phyloP scores from a whole-genome alignment of 2,329 filamentous ascomycete species.

The Hypoxylon sp. region DNA sequence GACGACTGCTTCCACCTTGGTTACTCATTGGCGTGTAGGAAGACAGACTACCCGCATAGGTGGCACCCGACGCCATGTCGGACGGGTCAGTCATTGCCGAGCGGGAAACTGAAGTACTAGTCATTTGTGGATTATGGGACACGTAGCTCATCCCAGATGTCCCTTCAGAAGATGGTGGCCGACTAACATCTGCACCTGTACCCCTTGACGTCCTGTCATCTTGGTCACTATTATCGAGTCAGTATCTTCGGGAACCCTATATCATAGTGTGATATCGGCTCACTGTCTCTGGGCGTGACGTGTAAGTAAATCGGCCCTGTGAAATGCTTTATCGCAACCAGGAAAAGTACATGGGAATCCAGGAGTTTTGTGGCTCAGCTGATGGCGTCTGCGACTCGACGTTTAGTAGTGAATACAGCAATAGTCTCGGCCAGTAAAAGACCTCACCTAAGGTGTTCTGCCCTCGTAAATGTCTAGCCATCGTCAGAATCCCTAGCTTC shows the following conservation, averaged over 20 bases:
- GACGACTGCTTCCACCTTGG: constrained; percentile 45
- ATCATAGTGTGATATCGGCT: constrained; percentile 45
- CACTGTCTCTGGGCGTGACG: constrained; percentile 70
- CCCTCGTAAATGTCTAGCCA: constrained; percentile 72
- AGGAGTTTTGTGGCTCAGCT: constrained; percentile 71
- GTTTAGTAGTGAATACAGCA: constrained; percentile 47
- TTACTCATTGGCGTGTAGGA: constrained; percentile 42
- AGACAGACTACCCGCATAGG: constrained; percentile 44
- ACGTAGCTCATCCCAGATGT: constrained; percentile 33
- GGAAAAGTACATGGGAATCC: constrained; percentile 66
- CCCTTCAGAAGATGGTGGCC: constrained; percentile 50
- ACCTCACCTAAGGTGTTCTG: constrained; percentile 72
- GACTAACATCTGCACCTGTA: constrained; percentile 48
- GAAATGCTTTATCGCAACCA: constrained; percentile 71
- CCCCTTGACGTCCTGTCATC: constrained; percentile 58
- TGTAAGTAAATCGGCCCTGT: constrained; percentile 72
- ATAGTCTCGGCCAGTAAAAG: constrained; percentile 14
- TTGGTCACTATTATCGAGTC: constrained; percentile 58
- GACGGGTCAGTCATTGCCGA: constrained; percentile 42
- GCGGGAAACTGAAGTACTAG: constrained; percentile 29
- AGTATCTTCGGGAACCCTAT: constrained; percentile 15
- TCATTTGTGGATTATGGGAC: constrained; percentile 38
- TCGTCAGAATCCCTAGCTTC: constrained; percentile 43
- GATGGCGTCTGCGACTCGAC: constrained; percentile 66
- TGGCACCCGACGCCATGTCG: constrained; percentile 46